These are phyloP conservation scores for Fonsecaea nubica DNA, from an alignment of 2,329 filamentous ascomycete species.

Conservation along the genomic window DNA sequence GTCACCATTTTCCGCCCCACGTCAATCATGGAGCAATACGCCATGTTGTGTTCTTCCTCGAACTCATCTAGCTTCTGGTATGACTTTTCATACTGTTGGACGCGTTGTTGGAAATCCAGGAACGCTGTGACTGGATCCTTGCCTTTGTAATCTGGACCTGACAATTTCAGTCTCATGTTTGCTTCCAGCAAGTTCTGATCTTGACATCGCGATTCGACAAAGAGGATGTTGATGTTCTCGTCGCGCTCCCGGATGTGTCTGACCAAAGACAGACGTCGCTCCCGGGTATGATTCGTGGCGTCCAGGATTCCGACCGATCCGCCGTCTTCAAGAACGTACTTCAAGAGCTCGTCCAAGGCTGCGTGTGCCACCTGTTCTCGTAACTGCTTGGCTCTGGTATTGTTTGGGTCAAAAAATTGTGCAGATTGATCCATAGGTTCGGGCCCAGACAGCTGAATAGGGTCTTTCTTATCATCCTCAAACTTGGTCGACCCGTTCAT, in stretches of 20 bases:
- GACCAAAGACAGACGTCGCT: conserved; percentile 82
- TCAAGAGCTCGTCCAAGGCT: conserved; percentile 87
- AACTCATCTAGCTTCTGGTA: conserved; percentile 90
- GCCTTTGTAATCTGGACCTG: conserved; percentile 92
- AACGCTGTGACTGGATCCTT: conserved; percentile 87
- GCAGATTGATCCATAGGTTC: conserved; percentile 83
- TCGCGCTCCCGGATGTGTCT: conserved; percentile 81
- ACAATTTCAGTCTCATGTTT: conserved; percentile 96
- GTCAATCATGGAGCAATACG: conserved; percentile 97
- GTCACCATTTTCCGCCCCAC: conserved; percentile 93
- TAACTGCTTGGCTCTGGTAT: conserved; percentile 78
- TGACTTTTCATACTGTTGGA: conserved; percentile 90
- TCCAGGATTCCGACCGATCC: conserved; percentile 95
- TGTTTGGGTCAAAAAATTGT: conserved; percentile 90
- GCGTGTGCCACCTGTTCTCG: conserved; percentile 91
- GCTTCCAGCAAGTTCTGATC: conserved; percentile 85
- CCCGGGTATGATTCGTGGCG: conserved; percentile 93
- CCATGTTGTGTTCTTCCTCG: conserved; percentile 87
- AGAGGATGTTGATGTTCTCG: conserved; percentile 84
- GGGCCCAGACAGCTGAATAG: conserved; percentile 43
- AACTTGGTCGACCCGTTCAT: conserved; percentile 22
- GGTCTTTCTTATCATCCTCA: conserved; percentile 22
- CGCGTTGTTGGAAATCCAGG: conserved; percentile 89
- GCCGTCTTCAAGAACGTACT: conserved; percentile 81
- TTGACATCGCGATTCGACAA: conserved; percentile 92